Percentiles rank a stretch among this genome's conserved stretches.
phyloP scores from a whole-genome alignment of 768 basidiomycete genomes.

The Suillus luteus region DNA sequence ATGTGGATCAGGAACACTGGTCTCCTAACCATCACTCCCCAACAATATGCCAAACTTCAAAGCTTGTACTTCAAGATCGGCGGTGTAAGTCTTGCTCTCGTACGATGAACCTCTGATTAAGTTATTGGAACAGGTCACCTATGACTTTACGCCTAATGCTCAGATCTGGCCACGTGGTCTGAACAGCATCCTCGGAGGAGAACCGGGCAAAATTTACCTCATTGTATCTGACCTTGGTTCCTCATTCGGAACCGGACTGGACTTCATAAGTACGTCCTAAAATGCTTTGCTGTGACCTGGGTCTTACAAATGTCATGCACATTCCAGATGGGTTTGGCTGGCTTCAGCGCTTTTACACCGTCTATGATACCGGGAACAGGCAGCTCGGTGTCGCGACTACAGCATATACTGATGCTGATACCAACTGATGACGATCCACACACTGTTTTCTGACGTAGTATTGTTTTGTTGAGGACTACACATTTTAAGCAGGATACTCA shows the following conservation, averaged over 20 bases:
- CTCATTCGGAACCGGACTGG: conserved; percentile 56
- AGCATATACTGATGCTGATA: conserved; percentile 46
- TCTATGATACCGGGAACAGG: conserved; percentile 42
- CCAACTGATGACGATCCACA: conserved; percentile 30
- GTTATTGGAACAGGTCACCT: conserved; percentile 40
- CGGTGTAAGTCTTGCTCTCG: conserved; percentile 22
- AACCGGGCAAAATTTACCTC: conserved; percentile 52
- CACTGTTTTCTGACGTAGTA: neutral
- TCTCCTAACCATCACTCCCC: conserved; percentile 22
- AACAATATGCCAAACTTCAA: conserved; percentile 22
- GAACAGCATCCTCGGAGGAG: conserved; percentile 61
- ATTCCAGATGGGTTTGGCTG: conserved; percentile 55
- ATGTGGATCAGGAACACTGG: conserved; percentile 17
- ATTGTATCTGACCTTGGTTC: conserved; percentile 56
- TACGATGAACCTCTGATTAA: neutral
- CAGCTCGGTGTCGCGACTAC: conserved; percentile 31
- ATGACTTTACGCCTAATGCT: conserved; percentile 61
- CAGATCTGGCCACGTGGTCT: conserved; percentile 70
- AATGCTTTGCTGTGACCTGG: neutral
- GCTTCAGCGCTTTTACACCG: conserved; percentile 63
- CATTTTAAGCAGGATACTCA: no score
- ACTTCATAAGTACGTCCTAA: conserved; percentile 59
- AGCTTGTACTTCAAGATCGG: conserved; percentile 28
- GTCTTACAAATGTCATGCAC: conserved; percentile 1
- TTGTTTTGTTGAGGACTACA: neutral